phyloP scores from a whole-genome alignment of 192 early-diverging fungal genomes.

The Phlyctochytrium bullatum region DNA sequence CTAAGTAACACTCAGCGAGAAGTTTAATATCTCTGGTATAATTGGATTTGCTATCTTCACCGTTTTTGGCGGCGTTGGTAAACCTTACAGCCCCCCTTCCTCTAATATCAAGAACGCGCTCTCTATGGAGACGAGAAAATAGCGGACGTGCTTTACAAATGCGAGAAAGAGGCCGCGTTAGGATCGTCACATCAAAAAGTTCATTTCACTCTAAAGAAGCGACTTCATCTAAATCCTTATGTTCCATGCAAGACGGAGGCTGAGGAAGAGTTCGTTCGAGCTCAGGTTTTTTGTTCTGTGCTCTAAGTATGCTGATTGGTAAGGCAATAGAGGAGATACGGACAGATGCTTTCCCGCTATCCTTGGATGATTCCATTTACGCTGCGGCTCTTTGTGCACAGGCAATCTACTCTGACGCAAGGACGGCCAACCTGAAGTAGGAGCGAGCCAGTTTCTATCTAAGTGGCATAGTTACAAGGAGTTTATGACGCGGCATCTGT shows the following conservation, averaged over 20 bases:
- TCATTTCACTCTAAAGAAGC: slow-evolving; percentile 40
- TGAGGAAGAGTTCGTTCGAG: slow-evolving; percentile 36
- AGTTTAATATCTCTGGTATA: slow-evolving; percentile 30
- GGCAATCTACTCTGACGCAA: slow-evolving; percentile 35
- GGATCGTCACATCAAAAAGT: slow-evolving; percentile 25
- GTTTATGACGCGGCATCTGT: slow-evolving; percentile 20
- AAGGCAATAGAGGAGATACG: slow-evolving; percentile 31
- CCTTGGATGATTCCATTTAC: slow-evolving; percentile 28
- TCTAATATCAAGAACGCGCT: slow-evolving; percentile 22
- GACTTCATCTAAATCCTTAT: slow-evolving; percentile 34
- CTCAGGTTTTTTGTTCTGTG: slow-evolving; percentile 25
- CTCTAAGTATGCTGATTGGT: neutral
- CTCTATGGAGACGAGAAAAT: slow-evolving; percentile 40
- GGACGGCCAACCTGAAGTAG: slow-evolving; percentile 21
- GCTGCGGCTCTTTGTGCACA: slow-evolving; percentile 33
- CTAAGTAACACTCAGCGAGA: slow-evolving; percentile 33
- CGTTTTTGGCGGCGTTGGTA: neutral
- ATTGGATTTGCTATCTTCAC: slow-evolving; percentile 42
- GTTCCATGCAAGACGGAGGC: slow-evolving; percentile 5
- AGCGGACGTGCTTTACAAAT: slow-evolving; percentile 38
- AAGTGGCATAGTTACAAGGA: slow-evolving; percentile 20
- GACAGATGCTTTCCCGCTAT: slow-evolving; percentile 30
- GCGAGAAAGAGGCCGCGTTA: slow-evolving; percentile 25
- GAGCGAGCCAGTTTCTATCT: neutral
- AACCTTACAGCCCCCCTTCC: neutral